Conservation (phyloP, 2,329 filamentous ascomycete species). For the Triangularia setosa region DNA sequence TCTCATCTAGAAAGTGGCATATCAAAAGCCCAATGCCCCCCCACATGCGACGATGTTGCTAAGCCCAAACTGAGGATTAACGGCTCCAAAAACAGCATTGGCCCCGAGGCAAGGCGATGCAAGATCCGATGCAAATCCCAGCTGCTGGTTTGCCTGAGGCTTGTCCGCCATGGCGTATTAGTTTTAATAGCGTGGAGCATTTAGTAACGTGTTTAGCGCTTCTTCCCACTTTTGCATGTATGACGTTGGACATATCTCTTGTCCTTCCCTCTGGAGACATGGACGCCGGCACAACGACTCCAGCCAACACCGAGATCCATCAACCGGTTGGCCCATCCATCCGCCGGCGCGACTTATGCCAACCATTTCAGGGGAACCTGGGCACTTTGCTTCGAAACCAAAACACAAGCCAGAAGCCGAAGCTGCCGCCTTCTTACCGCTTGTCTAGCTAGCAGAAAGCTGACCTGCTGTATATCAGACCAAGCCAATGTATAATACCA, state of each 20-base stretch:
- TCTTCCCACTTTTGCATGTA: not conserved
- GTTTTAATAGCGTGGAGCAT: no score
- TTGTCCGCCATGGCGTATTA: not conserved
- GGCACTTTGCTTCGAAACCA: not conserved
- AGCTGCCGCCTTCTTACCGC: not conserved
- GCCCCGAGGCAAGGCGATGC: constrained; percentile 3
- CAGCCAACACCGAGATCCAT: not conserved
- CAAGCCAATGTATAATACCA: constrained; percentile 21
- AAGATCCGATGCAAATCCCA: not conserved
- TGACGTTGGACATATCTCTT: constrained; percentile 4
- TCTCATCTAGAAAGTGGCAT: no score
- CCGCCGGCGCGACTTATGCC: no score
- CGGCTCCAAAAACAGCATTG: constrained; percentile 13
- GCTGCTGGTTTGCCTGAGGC: not conserved
- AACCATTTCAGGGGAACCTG: not conserved
- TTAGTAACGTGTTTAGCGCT: no score
- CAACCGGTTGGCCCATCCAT: not conserved
- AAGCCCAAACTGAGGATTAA: constrained; percentile 5
- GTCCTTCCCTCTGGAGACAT: not conserved
- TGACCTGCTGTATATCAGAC: constrained; percentile 16
- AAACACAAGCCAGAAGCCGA: not conserved
- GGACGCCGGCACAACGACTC: not conserved
- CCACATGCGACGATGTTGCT: constrained; percentile 12
- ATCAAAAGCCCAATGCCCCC: not conserved
- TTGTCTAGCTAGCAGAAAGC: not conserved